Evolutionary conservation across 208 protist genomes (phyloP).

Genomic region (Acanthamoeba rhysodes): DNA sequence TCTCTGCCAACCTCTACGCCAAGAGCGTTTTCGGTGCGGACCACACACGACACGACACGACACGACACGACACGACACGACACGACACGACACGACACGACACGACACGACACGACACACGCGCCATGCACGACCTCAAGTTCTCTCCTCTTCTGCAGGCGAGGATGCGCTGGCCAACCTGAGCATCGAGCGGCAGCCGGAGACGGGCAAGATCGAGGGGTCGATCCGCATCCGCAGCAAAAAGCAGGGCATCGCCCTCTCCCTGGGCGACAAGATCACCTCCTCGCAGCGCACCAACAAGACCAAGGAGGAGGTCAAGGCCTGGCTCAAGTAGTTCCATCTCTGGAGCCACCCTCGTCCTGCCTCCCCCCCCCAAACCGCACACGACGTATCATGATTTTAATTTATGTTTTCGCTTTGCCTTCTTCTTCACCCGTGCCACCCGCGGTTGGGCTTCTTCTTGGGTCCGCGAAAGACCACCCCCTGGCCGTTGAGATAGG

Average conservation of each 20-base stretch:
- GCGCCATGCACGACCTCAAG: too few relatives aligned
- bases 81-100: too few relatives aligned
- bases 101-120: too few relatives aligned
- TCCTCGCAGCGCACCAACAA: conserved; percentile 84
- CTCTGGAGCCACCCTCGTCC: not conserved
- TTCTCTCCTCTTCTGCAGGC: too few relatives aligned
- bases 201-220: conserved; percentile 94
- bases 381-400: too few relatives aligned
- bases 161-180: conserved; percentile 98
- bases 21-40: conserved; percentile 94
- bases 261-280: conserved; percentile 98
- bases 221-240: conserved; percentile 98
- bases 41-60: not conserved
- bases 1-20: conserved; percentile 98
- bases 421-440: too few relatives aligned
- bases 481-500: conserved; percentile 6
- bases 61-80: too few relatives aligned
- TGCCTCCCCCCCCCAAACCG: too few relatives aligned
- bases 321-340: conserved; percentile 4
- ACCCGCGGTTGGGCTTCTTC: not conserved
- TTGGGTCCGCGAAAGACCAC: conserved; percentile 40
- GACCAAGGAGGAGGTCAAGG: conserved; percentile 46
- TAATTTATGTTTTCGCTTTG: too few relatives aligned
- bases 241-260: conserved; percentile 98
- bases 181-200: conserved; percentile 90